A percentile compares a stretch with the other conserved stretches of the same genome.
phyloP scores from a whole-genome alignment of 495 filamentous ascomycete genomes.

The Neurospora sp. region DNA sequence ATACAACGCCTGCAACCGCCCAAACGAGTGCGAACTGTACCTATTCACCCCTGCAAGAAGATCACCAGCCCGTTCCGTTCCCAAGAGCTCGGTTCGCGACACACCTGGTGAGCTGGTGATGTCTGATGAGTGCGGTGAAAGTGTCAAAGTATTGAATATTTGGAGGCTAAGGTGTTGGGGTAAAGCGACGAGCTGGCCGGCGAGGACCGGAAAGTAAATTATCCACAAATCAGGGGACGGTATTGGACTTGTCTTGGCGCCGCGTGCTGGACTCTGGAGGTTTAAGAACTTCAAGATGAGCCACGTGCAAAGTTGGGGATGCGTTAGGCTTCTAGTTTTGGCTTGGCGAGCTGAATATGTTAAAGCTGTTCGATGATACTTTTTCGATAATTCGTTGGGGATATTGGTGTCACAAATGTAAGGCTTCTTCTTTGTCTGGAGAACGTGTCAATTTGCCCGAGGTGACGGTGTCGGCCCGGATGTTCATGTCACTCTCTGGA shows the following conservation, averaged over 20 bases:
- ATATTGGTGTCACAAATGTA: background rate
- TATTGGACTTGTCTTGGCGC: background rate
- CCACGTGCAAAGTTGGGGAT: background rate
- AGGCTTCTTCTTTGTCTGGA: background rate
- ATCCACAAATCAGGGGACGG: constrained; percentile 6
- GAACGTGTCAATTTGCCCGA: background rate
- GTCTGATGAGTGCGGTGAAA: background rate
- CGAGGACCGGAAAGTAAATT: constrained; percentile 1
- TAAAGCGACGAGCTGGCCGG: background rate
- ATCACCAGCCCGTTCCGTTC: background rate
- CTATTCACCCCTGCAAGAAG: background rate
- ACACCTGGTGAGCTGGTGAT: background rate
- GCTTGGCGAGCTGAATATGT: background rate
- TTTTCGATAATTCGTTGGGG: background rate
- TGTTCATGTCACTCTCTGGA: background rate
- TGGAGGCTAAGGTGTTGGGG: background rate
- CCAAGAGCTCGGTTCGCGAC: background rate
- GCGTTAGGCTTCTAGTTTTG: background rate
- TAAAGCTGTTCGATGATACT: background rate
- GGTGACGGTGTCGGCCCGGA: background rate
- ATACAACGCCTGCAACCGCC: background rate
- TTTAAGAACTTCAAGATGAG: background rate
- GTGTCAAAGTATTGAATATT: background rate
- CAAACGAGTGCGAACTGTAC: background rate
- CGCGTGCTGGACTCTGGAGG: background rate